Base-by-base conservation (phyloP, 2,329 filamentous ascomycete species). In the Aureobasidium sp. region DNA sequence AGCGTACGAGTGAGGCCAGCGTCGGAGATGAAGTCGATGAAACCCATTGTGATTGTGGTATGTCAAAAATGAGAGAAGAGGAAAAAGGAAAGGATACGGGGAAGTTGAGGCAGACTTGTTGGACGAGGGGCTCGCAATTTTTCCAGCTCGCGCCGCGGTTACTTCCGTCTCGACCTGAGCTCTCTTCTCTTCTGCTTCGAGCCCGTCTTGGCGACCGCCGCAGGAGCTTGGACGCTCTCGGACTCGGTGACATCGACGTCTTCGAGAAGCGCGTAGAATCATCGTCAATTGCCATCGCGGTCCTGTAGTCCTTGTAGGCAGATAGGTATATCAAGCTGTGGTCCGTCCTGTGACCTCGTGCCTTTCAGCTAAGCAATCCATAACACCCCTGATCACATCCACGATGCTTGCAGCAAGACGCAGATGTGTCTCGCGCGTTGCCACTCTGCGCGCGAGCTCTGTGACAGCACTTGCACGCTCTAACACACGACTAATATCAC, bases 1-100 rank as follows among this genome's bases (percentile, higher is more conserved):
- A 69, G 77, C 81, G 69, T 79, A 83, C 81, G 70, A 70, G 81
- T 79, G 64, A 86, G 77, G 72, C 85, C 85, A 77, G 84, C 77
- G 74, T 86, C 84, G 74, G 82, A 80, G 69, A 84, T 73, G 70
- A 88, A 78, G 74, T 88, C 84, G 74, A 81, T 78, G 81, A 88
- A 88, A 75, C 85, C 85, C 85, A 88, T 88, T 69, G 72, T 83
- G 63, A 57, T 53, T 57, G 53, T 57, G 53, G 27, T 50, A 59
- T 60, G 38, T 47, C 51, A 42, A 62, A 43, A 54, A 38, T 49
- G 50, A 29, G 42, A 50, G 43, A 43, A 58, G 60, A 50, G 46
- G 23, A 42, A 58, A 51, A 53, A 38, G 55, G 38, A 50, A 46
- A 47, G 40, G 59, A 61, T 35, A 46, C 42, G 54, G 54, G 40